Percentiles rank a stretch among this genome's conserved stretches.
Conservation (phyloP, 1,284 basidiomycete genomes). For the Trichosporon sp. region DNA sequence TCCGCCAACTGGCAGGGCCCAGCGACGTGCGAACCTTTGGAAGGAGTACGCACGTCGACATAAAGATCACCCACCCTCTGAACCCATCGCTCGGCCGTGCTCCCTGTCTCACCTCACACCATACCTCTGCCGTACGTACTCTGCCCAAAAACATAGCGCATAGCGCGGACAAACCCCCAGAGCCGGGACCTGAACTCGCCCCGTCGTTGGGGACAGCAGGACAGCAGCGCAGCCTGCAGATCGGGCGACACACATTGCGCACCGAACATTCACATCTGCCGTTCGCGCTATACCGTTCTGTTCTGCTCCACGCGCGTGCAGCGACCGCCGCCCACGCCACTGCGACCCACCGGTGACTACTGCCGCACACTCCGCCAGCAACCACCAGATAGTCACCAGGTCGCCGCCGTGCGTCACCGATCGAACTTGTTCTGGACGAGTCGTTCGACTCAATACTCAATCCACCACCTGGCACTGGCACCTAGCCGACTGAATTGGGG, state of each 20-base stretch:
- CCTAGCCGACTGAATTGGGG: not conserved
- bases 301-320: not conserved
- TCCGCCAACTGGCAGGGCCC: not conserved
- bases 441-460: not conserved
- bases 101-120: not conserved
- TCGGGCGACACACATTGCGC: not conserved
- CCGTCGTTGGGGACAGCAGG: not conserved
- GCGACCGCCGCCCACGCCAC: not conserved
- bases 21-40: not conserved
- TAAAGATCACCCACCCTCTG: not conserved
- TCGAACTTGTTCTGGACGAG: not conserved
- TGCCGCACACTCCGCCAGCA: not conserved
- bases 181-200: not conserved
- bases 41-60: not conserved
- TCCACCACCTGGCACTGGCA: no score
- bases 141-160: not conserved
- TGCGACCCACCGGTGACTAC: not conserved
- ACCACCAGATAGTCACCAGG: not conserved
- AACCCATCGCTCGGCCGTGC: not conserved
- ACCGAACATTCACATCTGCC: not conserved
- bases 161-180: not conserved
- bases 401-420: not conserved
- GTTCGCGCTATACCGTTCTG: not conserved
- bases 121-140: not conserved
- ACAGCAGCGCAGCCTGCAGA: not conserved